Percentiles rank a stretch among this genome's conserved stretches.
Conservation (phyloP, 192 early-diverging fungal genomes). For the Podila minutissima region DNA sequence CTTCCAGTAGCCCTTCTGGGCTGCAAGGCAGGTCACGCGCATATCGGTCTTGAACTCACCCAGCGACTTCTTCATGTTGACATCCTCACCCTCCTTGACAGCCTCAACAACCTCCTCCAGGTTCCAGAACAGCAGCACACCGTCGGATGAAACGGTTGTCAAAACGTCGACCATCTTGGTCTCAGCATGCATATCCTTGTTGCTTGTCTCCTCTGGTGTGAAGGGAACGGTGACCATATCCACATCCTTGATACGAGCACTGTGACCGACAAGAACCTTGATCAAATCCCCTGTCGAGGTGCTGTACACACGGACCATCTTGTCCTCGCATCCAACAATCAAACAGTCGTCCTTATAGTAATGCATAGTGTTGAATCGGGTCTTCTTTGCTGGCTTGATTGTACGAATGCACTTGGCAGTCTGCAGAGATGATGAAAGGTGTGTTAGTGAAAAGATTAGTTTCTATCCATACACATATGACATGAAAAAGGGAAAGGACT, state of each 20-base stretch:
- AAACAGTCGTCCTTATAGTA: slow-evolving; percentile 61
- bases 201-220: slow-evolving; percentile 44
- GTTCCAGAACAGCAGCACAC: slow-evolving; percentile 76
- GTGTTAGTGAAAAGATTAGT: slow-evolving; percentile 7
- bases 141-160: slow-evolving; percentile 74
- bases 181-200: slow-evolving; percentile 27
- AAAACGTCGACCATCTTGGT: slow-evolving; percentile 37
- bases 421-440: slow-evolving; percentile 34
- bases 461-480: background rate
- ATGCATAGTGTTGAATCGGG: slow-evolving; percentile 26
- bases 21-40: slow-evolving; percentile 35
- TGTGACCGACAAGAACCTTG: slow-evolving; percentile 53
- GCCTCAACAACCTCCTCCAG: slow-evolving; percentile 52
- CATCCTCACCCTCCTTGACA: slow-evolving; percentile 17
- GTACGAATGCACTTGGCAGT: slow-evolving; percentile 46
- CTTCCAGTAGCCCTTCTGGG: slow-evolving; percentile 51
- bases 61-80: slow-evolving; percentile 52
- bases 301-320: slow-evolving; percentile 63
- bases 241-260: slow-evolving; percentile 62
- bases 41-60: slow-evolving; percentile 50
- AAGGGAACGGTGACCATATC: slow-evolving; percentile 50
- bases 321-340: slow-evolving; percentile 70
- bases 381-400: slow-evolving; percentile 42
- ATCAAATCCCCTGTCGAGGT: slow-evolving; percentile 55
- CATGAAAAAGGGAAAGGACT: slow-evolving; percentile 16